Conservation (phyloP, 2,329 filamentous ascomycete genomes). For the Cladosporium sp. region DNA sequence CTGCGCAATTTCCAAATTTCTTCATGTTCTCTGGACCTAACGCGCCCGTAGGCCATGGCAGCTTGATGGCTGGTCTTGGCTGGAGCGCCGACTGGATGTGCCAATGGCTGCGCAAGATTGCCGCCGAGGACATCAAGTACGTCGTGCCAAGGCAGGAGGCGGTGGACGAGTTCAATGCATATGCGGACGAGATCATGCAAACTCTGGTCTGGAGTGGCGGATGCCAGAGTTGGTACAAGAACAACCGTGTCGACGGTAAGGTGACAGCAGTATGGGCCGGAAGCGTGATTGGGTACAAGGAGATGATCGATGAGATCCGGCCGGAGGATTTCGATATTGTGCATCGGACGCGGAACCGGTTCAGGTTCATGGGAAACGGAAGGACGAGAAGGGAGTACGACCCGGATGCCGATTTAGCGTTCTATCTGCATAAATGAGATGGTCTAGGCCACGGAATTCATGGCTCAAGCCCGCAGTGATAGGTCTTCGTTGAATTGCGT, state of each 20-base stretch:
- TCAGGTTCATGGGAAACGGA: conserved; percentile 46
- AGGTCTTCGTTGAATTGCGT: too few relatives aligned
- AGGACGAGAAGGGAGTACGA: conserved; percentile 31
- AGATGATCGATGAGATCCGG: conserved; percentile 34
- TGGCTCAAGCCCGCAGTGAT: too few relatives aligned
- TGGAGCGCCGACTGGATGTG: conserved; percentile 26
- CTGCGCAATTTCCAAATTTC: conserved; percentile 28
- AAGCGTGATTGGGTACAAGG: conserved; percentile 22
- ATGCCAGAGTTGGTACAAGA: conserved; percentile 20
- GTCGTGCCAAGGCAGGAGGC: conserved; percentile 22
- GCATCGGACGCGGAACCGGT: conserved; percentile 41
- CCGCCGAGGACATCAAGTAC: conserved; percentile 24
- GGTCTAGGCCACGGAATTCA: not conserved
- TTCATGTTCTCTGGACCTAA: conserved; percentile 25
- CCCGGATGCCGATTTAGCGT: conserved; percentile 21
- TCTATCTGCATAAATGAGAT: conserved; percentile 20
- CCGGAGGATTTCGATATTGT: conserved; percentile 45
- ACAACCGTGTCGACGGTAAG: conserved; percentile 20
- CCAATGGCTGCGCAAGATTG: conserved; percentile 26
- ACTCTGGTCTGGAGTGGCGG: conserved; percentile 27
- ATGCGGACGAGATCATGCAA: conserved; percentile 28
- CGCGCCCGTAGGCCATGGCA: conserved; percentile 22
- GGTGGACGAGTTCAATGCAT: conserved; percentile 27
- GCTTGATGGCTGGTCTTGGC: conserved; percentile 21
- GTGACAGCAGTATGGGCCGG: conserved; percentile 30